Percentiles rank a stretch among this genome's conserved stretches.
Conservation (phyloP, 1,139 yeast genomes). For the Yamadazyma spencermartinsiae region DNA sequence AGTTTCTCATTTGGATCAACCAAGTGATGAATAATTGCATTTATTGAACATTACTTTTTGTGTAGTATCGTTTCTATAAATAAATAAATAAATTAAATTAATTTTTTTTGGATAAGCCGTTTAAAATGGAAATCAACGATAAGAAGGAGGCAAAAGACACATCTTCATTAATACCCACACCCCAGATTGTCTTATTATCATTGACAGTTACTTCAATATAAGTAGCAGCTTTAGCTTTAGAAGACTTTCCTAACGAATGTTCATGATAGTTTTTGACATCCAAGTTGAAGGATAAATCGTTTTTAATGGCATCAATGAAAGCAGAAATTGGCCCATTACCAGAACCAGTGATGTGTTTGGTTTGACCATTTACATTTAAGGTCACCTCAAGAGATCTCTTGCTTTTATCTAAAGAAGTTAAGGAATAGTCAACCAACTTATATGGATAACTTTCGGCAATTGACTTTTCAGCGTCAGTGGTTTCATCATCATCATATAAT, state of each 20-base stretch:
- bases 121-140: constrained; percentile 75
- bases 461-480: constrained; percentile 12
- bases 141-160: constrained; percentile 57
- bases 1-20: constrained; percentile 18
- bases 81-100: constrained; percentile 2
- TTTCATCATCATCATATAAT: constrained; percentile 36
- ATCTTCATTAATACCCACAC: constrained; percentile 48
- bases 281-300: constrained; percentile 13
- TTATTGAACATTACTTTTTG: not conserved
- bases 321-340: constrained; percentile 47
- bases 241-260: constrained; percentile 46
- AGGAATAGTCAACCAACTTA: constrained; percentile 54
- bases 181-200: constrained; percentile 37
- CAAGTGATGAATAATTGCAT: constrained; percentile 12
- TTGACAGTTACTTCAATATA: constrained; percentile 41
- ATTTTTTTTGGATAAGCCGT: constrained; percentile 31
- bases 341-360: constrained; percentile 27
- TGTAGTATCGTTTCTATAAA: constrained; percentile 1
- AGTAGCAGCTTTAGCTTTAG: constrained; percentile 48
- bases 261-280: constrained; percentile 47
- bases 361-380: constrained; percentile 18
- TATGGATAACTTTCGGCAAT: constrained; percentile 25
- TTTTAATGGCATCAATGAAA: constrained; percentile 39
- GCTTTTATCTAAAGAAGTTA: constrained; percentile 26
- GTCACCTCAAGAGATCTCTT: constrained; percentile 16